Percentiles rank a stretch among this genome's conserved stretches.
Evolutionary conservation across 2,329 filamentous ascomycete species (phyloP).

Genomic region (Zasmidium citrigriseum): DNA sequence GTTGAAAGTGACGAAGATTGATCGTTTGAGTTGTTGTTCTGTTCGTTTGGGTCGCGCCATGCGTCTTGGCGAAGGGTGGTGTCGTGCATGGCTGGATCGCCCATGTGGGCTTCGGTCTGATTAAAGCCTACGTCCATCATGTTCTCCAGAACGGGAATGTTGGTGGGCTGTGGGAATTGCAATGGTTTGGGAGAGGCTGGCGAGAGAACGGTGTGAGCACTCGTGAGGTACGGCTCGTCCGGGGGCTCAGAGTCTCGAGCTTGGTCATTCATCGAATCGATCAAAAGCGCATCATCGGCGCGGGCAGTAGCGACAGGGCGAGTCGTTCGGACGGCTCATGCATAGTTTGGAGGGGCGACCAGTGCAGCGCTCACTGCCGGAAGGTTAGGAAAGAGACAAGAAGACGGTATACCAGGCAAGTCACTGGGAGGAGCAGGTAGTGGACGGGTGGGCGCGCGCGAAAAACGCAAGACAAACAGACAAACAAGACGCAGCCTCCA

Average conservation of each 20-base stretch:
- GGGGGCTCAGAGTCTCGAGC: constrained; percentile 39
- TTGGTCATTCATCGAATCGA: constrained; percentile 27
- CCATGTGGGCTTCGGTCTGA: constrained; percentile 62
- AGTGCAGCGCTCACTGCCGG: background rate
- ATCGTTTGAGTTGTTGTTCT: constrained; percentile 15
- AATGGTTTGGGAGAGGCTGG: constrained; percentile 71
- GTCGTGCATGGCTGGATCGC: constrained; percentile 34
- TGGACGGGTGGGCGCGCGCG: background rate
- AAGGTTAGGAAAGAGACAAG: background rate
- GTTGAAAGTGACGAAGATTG: constrained; percentile 1
- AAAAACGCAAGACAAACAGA: background rate
- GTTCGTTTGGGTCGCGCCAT: constrained; percentile 35
- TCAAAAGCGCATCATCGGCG: constrained; percentile 13
- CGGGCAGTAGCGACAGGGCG: constrained; percentile 4
- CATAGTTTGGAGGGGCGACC: constrained; percentile 1
- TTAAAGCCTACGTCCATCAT: constrained; percentile 73
- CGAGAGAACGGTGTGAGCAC: constrained; percentile 59
- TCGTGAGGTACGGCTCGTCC: constrained; percentile 62
- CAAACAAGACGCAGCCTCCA: background rate
- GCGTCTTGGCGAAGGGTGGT: constrained; percentile 35
- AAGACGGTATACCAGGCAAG: background rate
- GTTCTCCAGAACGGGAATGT: constrained; percentile 69
- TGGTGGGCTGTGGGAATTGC: constrained; percentile 67
- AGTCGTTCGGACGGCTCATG: constrained; percentile 1
- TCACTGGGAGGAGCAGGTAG: background rate